Evolutionary conservation across 2,329 filamentous ascomycete genomes (phyloP), one percentile per base, ranked within the genome.

Genomic region (Pyrenophora graminea): DNA sequence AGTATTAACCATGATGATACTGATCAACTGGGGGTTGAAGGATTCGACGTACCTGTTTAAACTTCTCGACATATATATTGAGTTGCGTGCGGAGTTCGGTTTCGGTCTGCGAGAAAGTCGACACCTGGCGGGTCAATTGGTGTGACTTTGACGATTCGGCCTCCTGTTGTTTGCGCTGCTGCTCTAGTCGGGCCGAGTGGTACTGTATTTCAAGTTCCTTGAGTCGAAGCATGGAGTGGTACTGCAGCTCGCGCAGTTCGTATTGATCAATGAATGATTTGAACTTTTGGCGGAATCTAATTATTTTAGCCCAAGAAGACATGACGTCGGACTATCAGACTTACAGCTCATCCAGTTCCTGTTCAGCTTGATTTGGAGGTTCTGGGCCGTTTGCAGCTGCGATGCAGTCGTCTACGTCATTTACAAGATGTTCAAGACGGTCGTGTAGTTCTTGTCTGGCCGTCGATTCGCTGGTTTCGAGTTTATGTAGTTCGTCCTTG

Each of bases 21-120:
- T 61, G 56, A 62, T 57, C 57, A 62, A 55, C 52, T 46, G 55
- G 53, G 59, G 57, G 42, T 52, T 41, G 33, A 42, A 46, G 30
- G 51, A 45, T 40, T 45, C 27, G 43, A 55, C 70, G 75, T 84
- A 96, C 93, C 89, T 99, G 94, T 80, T 97, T 97, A 78, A 97
- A 97, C 78, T 97, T 99, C 72, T 99, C 94, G 21, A 97, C 93
- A 67, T 99, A 99, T 64, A 97, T 93, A 73, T 97, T 97, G 65
- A 99, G 85, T 75, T 99, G 94, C 66, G 90, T 95, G 53, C 94
- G 82, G 48, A 99, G 82, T 74, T 97, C 93, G 13, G 90, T 88
- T 76, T 99, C 94, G 8, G 93, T 97, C 75, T 96, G 94, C 31
- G 91, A 94, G 72, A 97, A 97, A 2, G 91, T 95, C 61, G 92